These are phyloP conservation scores for Eimeria acervulina DNA, from an alignment of 169 alveolate species.

Conservation along the genomic window DNA sequence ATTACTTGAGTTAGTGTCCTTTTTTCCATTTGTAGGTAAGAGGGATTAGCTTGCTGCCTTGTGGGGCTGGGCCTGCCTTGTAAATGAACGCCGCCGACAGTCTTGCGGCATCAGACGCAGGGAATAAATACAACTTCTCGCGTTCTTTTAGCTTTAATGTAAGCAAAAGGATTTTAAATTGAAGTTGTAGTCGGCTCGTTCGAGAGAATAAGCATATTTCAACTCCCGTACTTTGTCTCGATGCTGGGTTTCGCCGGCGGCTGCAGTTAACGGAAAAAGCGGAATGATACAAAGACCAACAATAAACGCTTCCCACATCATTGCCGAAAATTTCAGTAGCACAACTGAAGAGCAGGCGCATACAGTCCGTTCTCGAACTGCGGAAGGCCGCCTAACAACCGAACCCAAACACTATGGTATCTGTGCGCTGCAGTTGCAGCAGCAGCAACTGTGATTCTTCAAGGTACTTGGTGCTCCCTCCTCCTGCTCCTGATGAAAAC, in stretches of 20 bases:
- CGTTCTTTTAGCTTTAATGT: background rate
- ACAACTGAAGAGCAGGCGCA: background rate
- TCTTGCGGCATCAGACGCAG: background rate
- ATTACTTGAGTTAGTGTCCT: too few species aligned
- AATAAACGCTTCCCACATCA: background rate
- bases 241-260: background rate
- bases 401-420: background rate
- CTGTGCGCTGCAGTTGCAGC: constrained; percentile 34
- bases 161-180: background rate
- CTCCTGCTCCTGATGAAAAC: constrained; percentile 25
- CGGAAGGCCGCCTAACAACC: background rate
- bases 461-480: constrained; percentile 27
- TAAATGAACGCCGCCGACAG: background rate
- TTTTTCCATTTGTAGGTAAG: too few species aligned
- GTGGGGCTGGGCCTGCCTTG: background rate
- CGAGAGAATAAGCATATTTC: background rate
- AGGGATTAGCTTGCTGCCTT: background rate
- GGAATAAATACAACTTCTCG: background rate
- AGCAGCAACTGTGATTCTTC: background rate
- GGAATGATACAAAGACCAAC: background rate
- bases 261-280: background rate
- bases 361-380: background rate
- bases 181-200: background rate
- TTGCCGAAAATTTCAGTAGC: background rate
- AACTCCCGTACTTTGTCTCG: background rate